Evolutionary conservation across 1,284 basidiomycete species (phyloP), one percentile per base, ranked within the genome.

Genomic region (Fomes fomentarius): DNA sequence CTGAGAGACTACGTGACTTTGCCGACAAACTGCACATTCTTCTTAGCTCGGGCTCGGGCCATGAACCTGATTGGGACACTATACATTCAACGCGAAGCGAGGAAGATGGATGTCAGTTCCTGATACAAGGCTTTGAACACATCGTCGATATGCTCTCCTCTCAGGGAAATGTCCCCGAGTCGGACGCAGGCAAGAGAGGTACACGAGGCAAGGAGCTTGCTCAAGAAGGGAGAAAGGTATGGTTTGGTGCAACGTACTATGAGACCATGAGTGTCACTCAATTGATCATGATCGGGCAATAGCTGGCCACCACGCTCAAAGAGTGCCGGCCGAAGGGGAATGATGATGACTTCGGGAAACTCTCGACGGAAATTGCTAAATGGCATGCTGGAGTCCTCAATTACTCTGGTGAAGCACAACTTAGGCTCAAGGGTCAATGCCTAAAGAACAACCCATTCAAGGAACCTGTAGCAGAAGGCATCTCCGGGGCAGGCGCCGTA

Each of bases 331-430:
- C n/a, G n/a, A n/a, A n/a, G n/a, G 47, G 43, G 2, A 46, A 6
- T 14, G 31, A 8, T 6, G 26, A n/a, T 1, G 33, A 45, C 5
- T 12, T 55, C 3, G 28, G 17, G 10, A 19, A 30, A 10, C 53
- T 55, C 19, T 33, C 22, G 22, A 17, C 24, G 1, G 37, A 50
- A 1, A 37, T 55, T 2, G 28, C 53, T 2, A 22, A 39, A 6
- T 56, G 54, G 54, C 48, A 45, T 21, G 54, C 42, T 7, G 26
- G 37, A 17, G 54, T 50, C 8, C 8, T 56, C 17, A 26, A 35
- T 6, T 56, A 50, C 25, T 37, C 54, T 1, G 19, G 19, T 19
- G 30, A 46, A 14, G 54, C 40, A 3, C 43, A 50, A 22, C 24
- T 50, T 6, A 47, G 47, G 24, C 31, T 50, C 44, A 44, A 33